A percentile compares a stretch with the other conserved stretches of the same genome.
Evolutionary conservation across 257 asterid species (phyloP).

Genomic region (Rhazya stricta): DNA sequence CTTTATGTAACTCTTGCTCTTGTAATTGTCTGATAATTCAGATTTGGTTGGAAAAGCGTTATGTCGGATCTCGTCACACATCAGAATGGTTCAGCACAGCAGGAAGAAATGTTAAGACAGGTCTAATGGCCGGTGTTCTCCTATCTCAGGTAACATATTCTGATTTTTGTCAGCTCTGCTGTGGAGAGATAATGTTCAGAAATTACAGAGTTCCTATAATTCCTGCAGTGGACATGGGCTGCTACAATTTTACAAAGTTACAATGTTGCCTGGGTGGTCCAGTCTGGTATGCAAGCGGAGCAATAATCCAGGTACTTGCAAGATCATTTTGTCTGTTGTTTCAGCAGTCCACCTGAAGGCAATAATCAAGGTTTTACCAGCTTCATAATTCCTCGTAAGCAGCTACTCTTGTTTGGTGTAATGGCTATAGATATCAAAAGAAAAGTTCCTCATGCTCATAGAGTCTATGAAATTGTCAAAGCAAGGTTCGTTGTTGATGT

Average conservation of each 20-base stretch:
- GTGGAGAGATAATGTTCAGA: background rate
- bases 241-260: conserved; percentile 94
- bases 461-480: conserved; percentile 83
- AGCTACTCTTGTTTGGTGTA: conserved; percentile 86
- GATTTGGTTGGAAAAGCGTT: conserved; percentile 93
- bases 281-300: conserved; percentile 96
- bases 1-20: background rate
- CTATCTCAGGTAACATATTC: conserved; percentile 68
- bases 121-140: conserved; percentile 87
- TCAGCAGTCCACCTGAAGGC: background rate
- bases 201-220: conserved; percentile 1
- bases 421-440: conserved; percentile 94
- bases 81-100: conserved; percentile 98
- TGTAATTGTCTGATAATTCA: conserved; percentile 22
- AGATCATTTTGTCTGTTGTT: background rate
- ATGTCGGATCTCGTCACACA: conserved; percentile 80
- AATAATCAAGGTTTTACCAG: conserved; percentile 7
- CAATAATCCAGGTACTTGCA: conserved; percentile 72
- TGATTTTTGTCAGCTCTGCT: background rate
- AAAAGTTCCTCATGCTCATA: conserved; percentile 90
- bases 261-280: conserved; percentile 99
- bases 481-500: conserved; percentile 50
- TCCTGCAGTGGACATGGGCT: conserved; percentile 94
- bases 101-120: conserved; percentile 88
- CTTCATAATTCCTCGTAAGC: conserved; percentile 6